These are phyloP conservation scores for Coniochaeta prunicola DNA, from an alignment of 2,329 filamentous ascomycete genomes.

Conservation along the genomic window DNA sequence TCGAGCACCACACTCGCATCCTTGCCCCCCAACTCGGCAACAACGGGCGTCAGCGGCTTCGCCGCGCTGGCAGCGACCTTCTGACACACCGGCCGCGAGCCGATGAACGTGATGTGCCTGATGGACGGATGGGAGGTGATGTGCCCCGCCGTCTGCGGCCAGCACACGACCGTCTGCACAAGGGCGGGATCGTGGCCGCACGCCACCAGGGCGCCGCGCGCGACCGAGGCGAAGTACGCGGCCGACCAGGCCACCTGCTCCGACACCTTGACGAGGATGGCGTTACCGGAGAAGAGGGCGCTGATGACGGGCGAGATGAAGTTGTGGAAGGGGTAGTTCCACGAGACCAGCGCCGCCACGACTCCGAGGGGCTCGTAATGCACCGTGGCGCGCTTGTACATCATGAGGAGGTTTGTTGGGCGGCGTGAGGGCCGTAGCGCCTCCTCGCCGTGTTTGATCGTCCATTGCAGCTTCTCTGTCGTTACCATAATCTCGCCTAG, in stretches of 20 bases:
- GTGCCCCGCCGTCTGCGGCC: slow-evolving; percentile 73
- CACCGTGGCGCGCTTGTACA: slow-evolving; percentile 89
- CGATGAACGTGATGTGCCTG: slow-evolving; percentile 92
- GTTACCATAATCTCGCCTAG: slow-evolving; percentile 94
- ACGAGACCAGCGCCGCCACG: slow-evolving; percentile 85
- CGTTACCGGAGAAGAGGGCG: slow-evolving; percentile 85
- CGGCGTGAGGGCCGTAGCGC: slow-evolving; percentile 65
- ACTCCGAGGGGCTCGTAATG: slow-evolving; percentile 89
- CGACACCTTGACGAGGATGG: slow-evolving; percentile 85
- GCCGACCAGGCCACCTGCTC: slow-evolving; percentile 95
- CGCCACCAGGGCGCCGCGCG: slow-evolving; percentile 67
- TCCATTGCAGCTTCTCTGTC: slow-evolving; percentile 91
- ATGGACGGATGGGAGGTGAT: slow-evolving; percentile 81
- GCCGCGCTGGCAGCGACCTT: slow-evolving; percentile 82
- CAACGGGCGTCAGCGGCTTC: slow-evolving; percentile 76
- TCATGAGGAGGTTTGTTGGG: slow-evolving; percentile 88
- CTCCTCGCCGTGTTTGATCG: slow-evolving; percentile 79
- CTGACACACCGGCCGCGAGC: slow-evolving; percentile 78
- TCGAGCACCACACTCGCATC: slow-evolving; percentile 88
- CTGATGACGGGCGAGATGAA: slow-evolving; percentile 86
- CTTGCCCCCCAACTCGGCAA: slow-evolving; percentile 90
- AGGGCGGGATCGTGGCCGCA: slow-evolving; percentile 79
- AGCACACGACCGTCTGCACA: slow-evolving; percentile 80
- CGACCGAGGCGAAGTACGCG: slow-evolving; percentile 72
- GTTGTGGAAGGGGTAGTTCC: slow-evolving; percentile 98